A percentile compares a stretch with the other conserved stretches of the same genome.
Evolutionary conservation across 441 rosid species (phyloP).

Genomic region (Populus hybrid): DNA sequence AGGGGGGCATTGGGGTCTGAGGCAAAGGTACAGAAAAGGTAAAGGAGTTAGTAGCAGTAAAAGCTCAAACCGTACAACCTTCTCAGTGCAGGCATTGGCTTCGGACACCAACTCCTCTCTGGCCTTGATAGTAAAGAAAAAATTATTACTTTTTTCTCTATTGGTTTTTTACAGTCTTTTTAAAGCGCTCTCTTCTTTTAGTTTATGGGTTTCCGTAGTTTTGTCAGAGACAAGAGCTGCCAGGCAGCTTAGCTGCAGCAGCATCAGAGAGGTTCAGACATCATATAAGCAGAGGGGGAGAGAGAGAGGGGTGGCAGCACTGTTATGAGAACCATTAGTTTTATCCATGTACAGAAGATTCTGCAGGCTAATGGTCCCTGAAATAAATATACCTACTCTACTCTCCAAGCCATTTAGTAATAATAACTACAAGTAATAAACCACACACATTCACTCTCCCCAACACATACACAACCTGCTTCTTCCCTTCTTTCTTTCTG

Average conservation of each 20-base stretch:
- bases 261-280: constrained; percentile 39
- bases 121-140: background rate
- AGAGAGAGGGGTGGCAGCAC: constrained; percentile 24
- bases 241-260: constrained; percentile 38
- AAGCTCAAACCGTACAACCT: constrained; percentile 48
- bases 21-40: constrained; percentile 49
- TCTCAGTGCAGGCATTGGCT: constrained; percentile 30
- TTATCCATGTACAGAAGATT: constrained; percentile 63
- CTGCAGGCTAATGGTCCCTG: constrained; percentile 62
- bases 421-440: background rate
- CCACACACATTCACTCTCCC: background rate
- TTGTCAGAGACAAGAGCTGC: constrained; percentile 83
- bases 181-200: constrained; percentile 24
- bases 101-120: constrained; percentile 31
- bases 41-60: constrained; percentile 51
- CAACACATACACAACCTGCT: constrained; percentile 6
- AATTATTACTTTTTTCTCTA: constrained; percentile 6
- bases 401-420: constrained; percentile 11
- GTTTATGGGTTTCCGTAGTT: constrained; percentile 75
- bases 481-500: constrained; percentile 13
- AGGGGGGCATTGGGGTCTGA: constrained; percentile 26
- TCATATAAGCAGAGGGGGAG: constrained; percentile 22
- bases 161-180: constrained; percentile 27
- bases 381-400: constrained; percentile 59
- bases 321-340: constrained; percentile 56